phyloP scores from a whole-genome alignment of 1,139 yeast genomes.

The Zygoascus sp. region DNA sequence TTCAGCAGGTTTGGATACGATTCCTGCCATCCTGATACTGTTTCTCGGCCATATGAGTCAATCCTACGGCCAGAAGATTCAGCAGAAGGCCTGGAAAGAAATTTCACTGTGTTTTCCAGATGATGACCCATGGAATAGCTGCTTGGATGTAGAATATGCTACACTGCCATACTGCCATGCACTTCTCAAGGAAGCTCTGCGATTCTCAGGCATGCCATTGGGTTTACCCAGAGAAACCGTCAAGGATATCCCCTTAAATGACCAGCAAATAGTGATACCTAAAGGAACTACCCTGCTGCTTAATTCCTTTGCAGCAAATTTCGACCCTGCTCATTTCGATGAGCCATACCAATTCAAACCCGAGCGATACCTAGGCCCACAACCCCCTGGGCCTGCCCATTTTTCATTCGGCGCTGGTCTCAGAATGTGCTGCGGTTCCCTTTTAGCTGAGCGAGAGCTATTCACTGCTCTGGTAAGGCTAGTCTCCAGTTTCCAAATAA shows the following conservation, averaged over 20 bases:
- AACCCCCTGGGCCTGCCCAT: constrained; percentile 39
- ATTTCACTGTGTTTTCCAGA: constrained; percentile 37
- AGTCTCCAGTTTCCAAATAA: constrained; percentile 40
- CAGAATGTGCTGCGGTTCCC: constrained; percentile 64
- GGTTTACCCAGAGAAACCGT: constrained; percentile 61
- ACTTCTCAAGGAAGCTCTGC: constrained; percentile 55
- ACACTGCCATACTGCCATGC: constrained; percentile 52
- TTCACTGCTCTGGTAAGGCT: constrained; percentile 45
- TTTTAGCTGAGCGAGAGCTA: constrained; percentile 58
- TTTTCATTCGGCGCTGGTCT: constrained; percentile 68
- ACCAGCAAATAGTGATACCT: constrained; percentile 46
- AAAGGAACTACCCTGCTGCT: constrained; percentile 52
- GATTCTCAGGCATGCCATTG: constrained; percentile 65
- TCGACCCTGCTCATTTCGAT: constrained; percentile 45
- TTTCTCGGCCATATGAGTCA: constrained; percentile 59
- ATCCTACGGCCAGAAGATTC: constrained; percentile 45
- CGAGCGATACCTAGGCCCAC: constrained; percentile 48
- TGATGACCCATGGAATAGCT: constrained; percentile 46
- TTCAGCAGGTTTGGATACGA: constrained; percentile 74
- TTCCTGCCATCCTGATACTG: constrained; percentile 59
- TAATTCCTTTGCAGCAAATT: constrained; percentile 71
- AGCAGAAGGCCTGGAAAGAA: constrained; percentile 40
- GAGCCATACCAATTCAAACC: constrained; percentile 55
- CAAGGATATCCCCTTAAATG: constrained; percentile 41
- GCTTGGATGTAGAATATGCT: constrained; percentile 33